phyloP scores from a whole-genome alignment of 2,329 filamentous ascomycete species.

The Arachnomyces sp. region DNA sequence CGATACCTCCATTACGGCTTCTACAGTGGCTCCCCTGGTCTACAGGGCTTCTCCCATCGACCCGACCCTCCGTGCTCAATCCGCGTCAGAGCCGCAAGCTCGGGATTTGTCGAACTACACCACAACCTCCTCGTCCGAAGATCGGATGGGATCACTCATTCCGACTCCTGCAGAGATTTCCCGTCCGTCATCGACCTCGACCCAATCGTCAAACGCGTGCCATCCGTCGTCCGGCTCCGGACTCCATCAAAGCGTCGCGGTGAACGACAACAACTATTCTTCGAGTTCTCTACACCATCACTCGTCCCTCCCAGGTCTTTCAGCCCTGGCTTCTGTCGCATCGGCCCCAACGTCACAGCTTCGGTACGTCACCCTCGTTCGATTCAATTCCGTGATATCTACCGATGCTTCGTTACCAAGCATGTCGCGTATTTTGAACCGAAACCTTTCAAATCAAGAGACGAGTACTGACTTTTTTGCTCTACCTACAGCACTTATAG shows the following conservation, averaged over 20 bases:
- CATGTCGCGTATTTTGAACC: conserved; percentile 13
- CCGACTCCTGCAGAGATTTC: conserved; percentile 41
- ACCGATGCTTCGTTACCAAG: too few relatives aligned
- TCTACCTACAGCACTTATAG: conserved; percentile 20
- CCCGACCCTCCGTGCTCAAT: conserved; percentile 38
- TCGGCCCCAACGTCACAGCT: conserved; percentile 45
- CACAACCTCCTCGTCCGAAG: conserved; percentile 38
- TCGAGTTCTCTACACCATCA: conserved; percentile 11
- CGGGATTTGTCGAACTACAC: conserved; percentile 30
- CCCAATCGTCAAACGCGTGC: conserved; percentile 35
- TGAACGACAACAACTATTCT: conserved; percentile 15
- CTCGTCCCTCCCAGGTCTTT: conserved; percentile 49
- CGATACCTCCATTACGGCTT: conserved; percentile 43
- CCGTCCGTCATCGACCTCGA: conserved; percentile 47
- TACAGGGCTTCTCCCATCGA: conserved; percentile 54
- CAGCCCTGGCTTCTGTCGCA: conserved; percentile 53
- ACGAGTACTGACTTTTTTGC: conserved; percentile 1
- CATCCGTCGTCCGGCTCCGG: conserved; percentile 15
- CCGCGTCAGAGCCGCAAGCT: conserved; percentile 34
- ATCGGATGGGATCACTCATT: conserved; percentile 40
- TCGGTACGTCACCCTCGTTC: conserved; percentile 37
- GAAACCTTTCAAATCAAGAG: conserved; percentile 1
- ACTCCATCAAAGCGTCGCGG: too few relatives aligned
- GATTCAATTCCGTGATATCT: too few relatives aligned
- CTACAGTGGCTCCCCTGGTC: conserved; percentile 52